A percentile compares a stretch with the other conserved stretches of the same genome.
phyloP scores from a whole-genome alignment of 371 early-diverging fungal species.

The Apophysomyces variabilis region DNA sequence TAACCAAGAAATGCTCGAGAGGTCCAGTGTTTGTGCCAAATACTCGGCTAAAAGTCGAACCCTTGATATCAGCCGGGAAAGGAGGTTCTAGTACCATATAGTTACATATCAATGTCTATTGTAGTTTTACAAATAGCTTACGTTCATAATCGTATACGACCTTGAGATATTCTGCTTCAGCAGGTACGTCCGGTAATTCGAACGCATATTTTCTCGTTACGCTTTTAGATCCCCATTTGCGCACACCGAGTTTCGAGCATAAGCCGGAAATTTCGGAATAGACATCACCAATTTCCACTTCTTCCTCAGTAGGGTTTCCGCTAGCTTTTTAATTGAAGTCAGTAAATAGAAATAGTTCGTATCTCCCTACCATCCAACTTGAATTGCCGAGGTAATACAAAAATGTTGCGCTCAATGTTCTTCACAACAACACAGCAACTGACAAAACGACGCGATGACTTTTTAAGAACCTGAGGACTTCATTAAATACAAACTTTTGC shows the following conservation, averaged over 20 bases:
- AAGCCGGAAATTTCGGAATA: constrained; percentile 76
- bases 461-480: constrained; percentile 49
- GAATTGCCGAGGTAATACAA: constrained; percentile 78
- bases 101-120: too few species aligned
- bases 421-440: constrained; percentile 88
- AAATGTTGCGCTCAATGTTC: constrained; percentile 86
- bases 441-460: constrained; percentile 54
- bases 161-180: constrained; percentile 85
- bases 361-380: constrained; percentile 52
- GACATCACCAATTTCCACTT: constrained; percentile 70
- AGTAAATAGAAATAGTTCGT: not conserved
- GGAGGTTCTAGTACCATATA: constrained; percentile 55
- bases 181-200: constrained; percentile 85
- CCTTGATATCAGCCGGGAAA: constrained; percentile 71
- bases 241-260: constrained; percentile 60
- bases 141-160: constrained; percentile 79
- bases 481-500: not conserved
- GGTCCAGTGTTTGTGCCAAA: constrained; percentile 92
- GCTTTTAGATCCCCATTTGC: constrained; percentile 59
- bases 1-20: constrained; percentile 91
- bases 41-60: constrained; percentile 83
- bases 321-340: constrained; percentile 31
- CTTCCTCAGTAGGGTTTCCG: constrained; percentile 60
- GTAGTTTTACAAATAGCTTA: constrained; percentile 18
- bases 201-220: constrained; percentile 93